These are phyloP conservation scores for Phaeosphaeria sp. DNA, from an alignment of 2,329 filamentous ascomycete genomes.

Conservation along the genomic window DNA sequence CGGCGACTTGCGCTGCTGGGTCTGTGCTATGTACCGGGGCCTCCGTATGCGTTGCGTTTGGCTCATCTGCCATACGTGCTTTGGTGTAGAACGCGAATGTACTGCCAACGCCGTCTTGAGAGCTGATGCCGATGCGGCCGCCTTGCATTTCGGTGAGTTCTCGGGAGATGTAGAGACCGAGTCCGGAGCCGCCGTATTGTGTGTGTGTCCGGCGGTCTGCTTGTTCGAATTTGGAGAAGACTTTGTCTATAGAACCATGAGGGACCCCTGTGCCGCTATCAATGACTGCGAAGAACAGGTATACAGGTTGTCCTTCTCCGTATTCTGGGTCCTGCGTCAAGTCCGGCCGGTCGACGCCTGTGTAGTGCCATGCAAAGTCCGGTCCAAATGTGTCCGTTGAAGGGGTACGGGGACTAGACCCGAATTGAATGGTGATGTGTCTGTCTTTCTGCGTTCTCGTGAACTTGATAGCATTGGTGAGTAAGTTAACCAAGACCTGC, in stretches of 20 bases:
- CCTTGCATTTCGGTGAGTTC: constrained; percentile 36
- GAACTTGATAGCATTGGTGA: constrained; percentile 44
- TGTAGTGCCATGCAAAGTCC: constrained; percentile 10
- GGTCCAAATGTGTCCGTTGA: constrained; percentile 8
- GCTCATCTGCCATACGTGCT: constrained; percentile 1
- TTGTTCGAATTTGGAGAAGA: constrained; percentile 15
- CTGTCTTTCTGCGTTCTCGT: constrained; percentile 22
- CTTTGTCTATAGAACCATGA: constrained; percentile 2
- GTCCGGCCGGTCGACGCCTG: constrained; percentile 6
- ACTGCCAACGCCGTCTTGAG: constrained; percentile 24
- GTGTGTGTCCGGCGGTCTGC: constrained; percentile 24
- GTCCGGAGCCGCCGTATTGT: neutral
- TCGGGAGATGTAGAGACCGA: neutral
- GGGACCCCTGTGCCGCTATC: constrained; percentile 10
- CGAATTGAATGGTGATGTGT: constrained; percentile 17
- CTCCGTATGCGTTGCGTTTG: neutral
- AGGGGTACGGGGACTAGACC: constrained; percentile 10
- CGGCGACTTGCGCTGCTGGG: neutral
- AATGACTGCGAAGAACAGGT: constrained; percentile 12
- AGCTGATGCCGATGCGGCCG: constrained; percentile 31
- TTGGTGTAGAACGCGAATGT: constrained; percentile 37
- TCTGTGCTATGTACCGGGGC: neutral
- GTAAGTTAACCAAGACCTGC: constrained; percentile 38
- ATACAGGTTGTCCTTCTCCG: constrained; percentile 6
- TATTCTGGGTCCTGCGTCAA: constrained; percentile 7